These are phyloP conservation scores for Clarireedia monteithiana DNA, from an alignment of 2,329 filamentous ascomycete genomes.

Conservation along the genomic window DNA sequence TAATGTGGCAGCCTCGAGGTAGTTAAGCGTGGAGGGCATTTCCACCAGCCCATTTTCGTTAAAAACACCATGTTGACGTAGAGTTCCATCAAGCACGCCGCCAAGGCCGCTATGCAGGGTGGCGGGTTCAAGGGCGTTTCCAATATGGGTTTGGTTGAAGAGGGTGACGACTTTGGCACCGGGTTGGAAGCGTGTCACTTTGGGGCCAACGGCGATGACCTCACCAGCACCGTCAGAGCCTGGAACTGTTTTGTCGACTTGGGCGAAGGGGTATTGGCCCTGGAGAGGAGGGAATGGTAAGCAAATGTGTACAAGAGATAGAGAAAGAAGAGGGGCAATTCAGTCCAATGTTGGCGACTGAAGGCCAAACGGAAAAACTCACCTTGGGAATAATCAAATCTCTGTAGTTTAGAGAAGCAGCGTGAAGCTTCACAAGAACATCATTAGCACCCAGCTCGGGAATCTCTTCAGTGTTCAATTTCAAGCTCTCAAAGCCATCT, in stretches of 20 bases:
- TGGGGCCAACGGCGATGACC: conserved; percentile 43
- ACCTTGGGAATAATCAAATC: conserved; percentile 32
- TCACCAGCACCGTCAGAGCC: conserved; percentile 38
- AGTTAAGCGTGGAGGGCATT: conserved; percentile 43
- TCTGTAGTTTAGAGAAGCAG: conserved; percentile 34
- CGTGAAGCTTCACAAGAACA: conserved; percentile 43
- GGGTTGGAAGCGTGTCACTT: conserved; percentile 49
- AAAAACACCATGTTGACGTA: conserved; percentile 42
- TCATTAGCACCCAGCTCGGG: conserved; percentile 42
- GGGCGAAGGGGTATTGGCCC: conserved; percentile 25
- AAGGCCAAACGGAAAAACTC: not conserved
- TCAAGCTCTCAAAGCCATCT: conserved; percentile 41
- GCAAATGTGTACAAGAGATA: not conserved
- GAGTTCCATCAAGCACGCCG: conserved; percentile 41
- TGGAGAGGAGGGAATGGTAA: not conserved
- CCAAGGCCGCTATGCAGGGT: conserved; percentile 44
- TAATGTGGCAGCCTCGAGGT: conserved; percentile 41
- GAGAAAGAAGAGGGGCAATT: not conserved
- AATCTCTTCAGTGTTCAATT: conserved; percentile 32
- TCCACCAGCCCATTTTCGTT: conserved; percentile 51
- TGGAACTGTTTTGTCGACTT: conserved; percentile 24
- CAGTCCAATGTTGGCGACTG: not conserved
- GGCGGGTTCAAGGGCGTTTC: conserved; percentile 17
- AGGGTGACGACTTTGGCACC: conserved; percentile 52
- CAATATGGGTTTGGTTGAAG: conserved; percentile 40